Conservation (phyloP, 768 basidiomycete genomes). For the Kwoniella europaea region DNA sequence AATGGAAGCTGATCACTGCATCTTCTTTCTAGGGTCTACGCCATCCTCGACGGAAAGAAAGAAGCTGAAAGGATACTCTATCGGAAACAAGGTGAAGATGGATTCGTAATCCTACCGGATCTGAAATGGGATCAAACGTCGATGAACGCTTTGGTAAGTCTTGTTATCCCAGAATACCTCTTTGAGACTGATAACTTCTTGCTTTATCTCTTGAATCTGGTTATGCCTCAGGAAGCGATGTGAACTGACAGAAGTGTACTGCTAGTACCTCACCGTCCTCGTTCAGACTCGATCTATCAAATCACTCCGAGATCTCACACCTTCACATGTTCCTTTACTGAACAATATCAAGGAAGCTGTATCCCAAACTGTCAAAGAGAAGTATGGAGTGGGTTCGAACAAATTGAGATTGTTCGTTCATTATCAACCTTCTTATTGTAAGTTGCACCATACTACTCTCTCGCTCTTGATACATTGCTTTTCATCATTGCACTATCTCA, state of each 20-base stretch:
- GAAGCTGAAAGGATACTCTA: constrained; percentile 76
- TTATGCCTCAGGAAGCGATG: background rate
- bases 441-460: constrained; percentile 53
- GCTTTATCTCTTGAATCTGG: too few relatives aligned
- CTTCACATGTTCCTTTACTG: constrained; percentile 70
- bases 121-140: constrained; percentile 93
- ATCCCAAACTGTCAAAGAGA: constrained; percentile 63
- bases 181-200: too few relatives aligned
- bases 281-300: constrained; percentile 67
- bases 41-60: constrained; percentile 76
- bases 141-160: constrained; percentile 65
- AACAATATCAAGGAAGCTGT: constrained; percentile 69
- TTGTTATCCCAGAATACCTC: background rate
- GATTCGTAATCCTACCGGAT: constrained; percentile 85
- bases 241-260: background rate
- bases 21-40: constrained; percentile 70
- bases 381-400: constrained; percentile 70
- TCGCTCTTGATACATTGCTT: background rate
- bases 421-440: constrained; percentile 96
- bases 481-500: too few relatives aligned
- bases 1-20: too few relatives aligned
- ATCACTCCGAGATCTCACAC: constrained; percentile 76
- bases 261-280: constrained; percentile 77
- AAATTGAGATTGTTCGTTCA: constrained; percentile 82
- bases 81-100: constrained; percentile 62